Evolutionary conservation across 2,329 filamentous ascomycete genomes (phyloP).

Genomic region (Diaporthe caulivora): DNA sequence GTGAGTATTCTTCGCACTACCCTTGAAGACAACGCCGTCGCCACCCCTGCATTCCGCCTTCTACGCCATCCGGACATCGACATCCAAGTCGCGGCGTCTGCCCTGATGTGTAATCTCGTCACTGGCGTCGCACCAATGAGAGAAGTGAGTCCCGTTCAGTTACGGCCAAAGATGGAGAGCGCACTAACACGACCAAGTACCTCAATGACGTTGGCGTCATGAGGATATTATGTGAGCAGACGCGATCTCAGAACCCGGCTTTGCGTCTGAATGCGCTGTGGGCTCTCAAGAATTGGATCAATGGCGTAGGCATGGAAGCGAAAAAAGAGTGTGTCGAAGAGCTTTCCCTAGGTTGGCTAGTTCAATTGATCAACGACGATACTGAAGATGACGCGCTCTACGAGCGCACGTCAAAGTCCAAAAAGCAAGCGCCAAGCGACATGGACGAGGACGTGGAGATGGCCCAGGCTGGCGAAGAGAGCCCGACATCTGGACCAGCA

Average conservation of each 20-base stretch:
- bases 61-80: constrained; percentile 81
- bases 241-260: constrained; percentile 82
- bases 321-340: constrained; percentile 84
- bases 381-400: constrained; percentile 65
- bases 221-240: constrained; percentile 83
- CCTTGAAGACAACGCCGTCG: constrained; percentile 86
- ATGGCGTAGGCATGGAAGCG: constrained; percentile 76
- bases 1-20: constrained; percentile 87
- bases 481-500: constrained; percentile 41
- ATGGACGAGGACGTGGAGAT: constrained; percentile 71
- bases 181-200: constrained; percentile 60
- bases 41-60: constrained; percentile 80
- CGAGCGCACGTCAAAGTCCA: constrained; percentile 42
- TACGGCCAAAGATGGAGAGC: no score
- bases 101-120: constrained; percentile 86
- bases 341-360: constrained; percentile 83
- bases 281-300: constrained; percentile 92
- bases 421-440: constrained; percentile 45
- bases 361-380: constrained; percentile 79
- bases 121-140: constrained; percentile 93
- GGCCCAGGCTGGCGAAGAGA: constrained; percentile 60
- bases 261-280: constrained; percentile 89
- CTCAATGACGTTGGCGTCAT: constrained; percentile 82
- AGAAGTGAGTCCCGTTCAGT: constrained; percentile 68
- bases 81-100: constrained; percentile 87